Conservation (phyloP, 208 protist species). For the Trypanosoma boissoni region DNA sequence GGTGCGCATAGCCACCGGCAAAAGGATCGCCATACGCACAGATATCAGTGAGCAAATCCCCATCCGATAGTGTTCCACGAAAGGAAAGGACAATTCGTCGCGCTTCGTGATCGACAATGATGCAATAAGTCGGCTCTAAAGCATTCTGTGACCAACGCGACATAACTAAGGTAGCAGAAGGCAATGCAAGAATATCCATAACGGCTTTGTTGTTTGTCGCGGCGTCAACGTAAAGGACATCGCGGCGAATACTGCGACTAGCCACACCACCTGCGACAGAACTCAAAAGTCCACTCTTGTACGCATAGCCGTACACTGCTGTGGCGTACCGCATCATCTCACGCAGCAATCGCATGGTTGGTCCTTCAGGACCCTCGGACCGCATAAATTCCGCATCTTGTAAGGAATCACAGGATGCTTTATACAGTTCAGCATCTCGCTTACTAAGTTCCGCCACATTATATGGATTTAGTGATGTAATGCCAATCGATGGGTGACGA, state of each 20-base stretch:
- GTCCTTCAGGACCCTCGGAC: constrained; percentile 7
- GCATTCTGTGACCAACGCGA: constrained; percentile 42
- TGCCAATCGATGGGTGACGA: constrained; percentile 8
- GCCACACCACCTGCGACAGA: constrained; percentile 26
- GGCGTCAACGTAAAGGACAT: constrained; percentile 12
- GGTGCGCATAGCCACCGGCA: constrained; percentile 50
- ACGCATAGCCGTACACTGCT: constrained; percentile 58
- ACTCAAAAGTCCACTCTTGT: constrained; percentile 42
- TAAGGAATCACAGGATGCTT: constrained; percentile 5
- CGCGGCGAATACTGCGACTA: neutral
- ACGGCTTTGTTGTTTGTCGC: constrained; percentile 45
- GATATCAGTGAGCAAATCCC: constrained; percentile 59
- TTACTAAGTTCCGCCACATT: constrained; percentile 1
- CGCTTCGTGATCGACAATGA: constrained; percentile 45
- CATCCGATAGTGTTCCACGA: constrained; percentile 54
- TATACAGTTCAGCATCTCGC: constrained; percentile 6
- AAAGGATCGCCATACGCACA: constrained; percentile 46
- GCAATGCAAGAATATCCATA: constrained; percentile 42
- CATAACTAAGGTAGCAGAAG: constrained; percentile 30
- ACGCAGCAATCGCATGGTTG: constrained; percentile 38
- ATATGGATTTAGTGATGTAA: constrained; percentile 4
- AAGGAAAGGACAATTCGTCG: constrained; percentile 55
- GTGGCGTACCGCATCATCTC: constrained; percentile 55
- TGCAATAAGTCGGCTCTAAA: constrained; percentile 51
- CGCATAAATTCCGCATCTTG: neutral